Evolutionary conservation across 2,329 filamentous ascomycete species (phyloP).

Genomic region (Stagonosporopsis rhizophila): DNA sequence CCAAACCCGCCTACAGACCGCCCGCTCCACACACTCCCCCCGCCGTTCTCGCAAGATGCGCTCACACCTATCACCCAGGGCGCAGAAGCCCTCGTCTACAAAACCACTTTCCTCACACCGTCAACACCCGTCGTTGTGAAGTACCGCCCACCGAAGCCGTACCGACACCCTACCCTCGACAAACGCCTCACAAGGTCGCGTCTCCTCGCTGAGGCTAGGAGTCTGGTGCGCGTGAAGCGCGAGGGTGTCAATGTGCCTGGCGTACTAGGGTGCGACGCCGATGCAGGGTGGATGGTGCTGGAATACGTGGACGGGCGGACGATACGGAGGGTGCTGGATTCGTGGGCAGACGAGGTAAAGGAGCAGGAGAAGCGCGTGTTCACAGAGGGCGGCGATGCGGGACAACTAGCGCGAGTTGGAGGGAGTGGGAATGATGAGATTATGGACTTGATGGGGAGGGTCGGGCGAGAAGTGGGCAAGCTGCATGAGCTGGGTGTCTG

Average conservation of each 20-base stretch:
- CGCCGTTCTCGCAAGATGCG: conserved; percentile 58
- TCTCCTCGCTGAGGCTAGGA: conserved; percentile 86
- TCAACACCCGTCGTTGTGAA: conserved; percentile 80
- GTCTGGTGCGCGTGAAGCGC: conserved; percentile 77
- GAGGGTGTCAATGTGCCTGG: conserved; percentile 84
- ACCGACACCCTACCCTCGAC: conserved; percentile 90
- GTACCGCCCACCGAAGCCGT: conserved; percentile 88
- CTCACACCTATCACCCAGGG: conserved; percentile 85
- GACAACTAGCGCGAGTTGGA: conserved; percentile 1
- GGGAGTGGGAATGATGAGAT: conserved; percentile 43
- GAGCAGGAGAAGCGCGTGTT: conserved; percentile 12
- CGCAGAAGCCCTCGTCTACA: conserved; percentile 94
- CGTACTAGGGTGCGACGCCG: conserved; percentile 73
- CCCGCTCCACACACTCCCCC: conserved; percentile 38
- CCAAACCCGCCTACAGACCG: conserved; percentile 27
- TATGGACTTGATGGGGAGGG: conserved; percentile 67
- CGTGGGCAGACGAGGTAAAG: conserved; percentile 61
- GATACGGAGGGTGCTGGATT: conserved; percentile 73
- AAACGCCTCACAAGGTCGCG: conserved; percentile 84
- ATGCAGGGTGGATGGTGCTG: conserved; percentile 65
- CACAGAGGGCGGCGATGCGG: conserved; percentile 7
- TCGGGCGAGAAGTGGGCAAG: conserved; percentile 74
- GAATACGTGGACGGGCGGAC: conserved; percentile 65
- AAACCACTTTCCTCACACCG: conserved; percentile 77
- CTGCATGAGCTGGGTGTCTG: conserved; percentile 87